phyloP scores from a whole-genome alignment of 768 basidiomycete genomes.

The Russula griseocarnosa region DNA sequence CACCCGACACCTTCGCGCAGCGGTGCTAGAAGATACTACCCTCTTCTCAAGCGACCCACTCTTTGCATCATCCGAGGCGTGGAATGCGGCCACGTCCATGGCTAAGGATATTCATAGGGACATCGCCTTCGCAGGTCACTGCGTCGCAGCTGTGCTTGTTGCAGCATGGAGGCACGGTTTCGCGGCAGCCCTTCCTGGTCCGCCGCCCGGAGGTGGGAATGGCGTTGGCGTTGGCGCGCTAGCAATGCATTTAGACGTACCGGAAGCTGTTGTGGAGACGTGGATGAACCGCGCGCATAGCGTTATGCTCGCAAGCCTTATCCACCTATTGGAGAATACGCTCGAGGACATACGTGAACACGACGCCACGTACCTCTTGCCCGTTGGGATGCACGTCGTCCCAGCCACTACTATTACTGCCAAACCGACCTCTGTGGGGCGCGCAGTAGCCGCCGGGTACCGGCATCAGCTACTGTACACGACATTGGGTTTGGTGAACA shows the following conservation, averaged over 20 bases:
- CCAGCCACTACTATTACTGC: neutral
- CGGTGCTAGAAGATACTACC: neutral
- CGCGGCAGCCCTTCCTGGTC: neutral
- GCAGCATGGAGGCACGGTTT: slow-evolving; percentile 1
- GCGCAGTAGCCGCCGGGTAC: too few relatives aligned
- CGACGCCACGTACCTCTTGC: neutral
- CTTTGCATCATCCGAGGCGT: slow-evolving; percentile 17
- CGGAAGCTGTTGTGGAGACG: slow-evolving; percentile 4
- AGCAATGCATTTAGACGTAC: neutral
- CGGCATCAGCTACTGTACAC: slow-evolving; percentile 4
- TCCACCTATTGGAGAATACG: slow-evolving; percentile 10
- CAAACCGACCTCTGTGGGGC: neutral
- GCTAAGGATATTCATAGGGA: slow-evolving; percentile 3
- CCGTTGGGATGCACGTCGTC: neutral
- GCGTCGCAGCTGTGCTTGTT: slow-evolving; percentile 13
- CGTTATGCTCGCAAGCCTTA: slow-evolving; percentile 11
- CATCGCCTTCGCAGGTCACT: slow-evolving; percentile 16
- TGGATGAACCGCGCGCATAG: slow-evolving; percentile 5
- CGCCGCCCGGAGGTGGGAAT: neutral
- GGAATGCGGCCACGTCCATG: slow-evolving; percentile 7
- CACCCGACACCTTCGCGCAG: slow-evolving; percentile 7
- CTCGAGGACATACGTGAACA: slow-evolving; percentile 4
- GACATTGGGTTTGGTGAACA: slow-evolving; percentile 15
- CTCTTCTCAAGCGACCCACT: slow-evolving; percentile 14
- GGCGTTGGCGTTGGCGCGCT: neutral